phyloP scores from a whole-genome alignment of 306 rosid genomes.

The Morella rubra region DNA sequence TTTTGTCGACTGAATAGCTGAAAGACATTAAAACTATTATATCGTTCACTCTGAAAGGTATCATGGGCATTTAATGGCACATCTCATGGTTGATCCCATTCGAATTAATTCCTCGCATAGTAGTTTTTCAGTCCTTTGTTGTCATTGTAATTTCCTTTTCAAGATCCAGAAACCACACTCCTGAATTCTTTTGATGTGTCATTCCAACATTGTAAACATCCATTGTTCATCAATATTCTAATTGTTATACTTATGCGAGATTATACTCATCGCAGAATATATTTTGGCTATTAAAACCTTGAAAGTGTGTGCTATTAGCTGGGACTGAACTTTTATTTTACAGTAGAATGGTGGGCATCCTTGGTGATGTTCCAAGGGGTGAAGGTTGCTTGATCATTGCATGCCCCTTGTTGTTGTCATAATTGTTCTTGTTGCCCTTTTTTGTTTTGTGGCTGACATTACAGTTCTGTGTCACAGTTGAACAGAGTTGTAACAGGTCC shows the following conservation, averaged over 20 bases:
- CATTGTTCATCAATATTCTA: background rate
- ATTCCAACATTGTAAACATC: background rate
- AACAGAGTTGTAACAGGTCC: slow-evolving; percentile 96
- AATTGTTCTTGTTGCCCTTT: background rate
- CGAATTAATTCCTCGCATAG: background rate
- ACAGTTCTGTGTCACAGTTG: slow-evolving; percentile 50
- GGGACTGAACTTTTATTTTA: background rate
- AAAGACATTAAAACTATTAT: no score
- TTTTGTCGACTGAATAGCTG: no score
- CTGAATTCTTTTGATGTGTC: background rate
- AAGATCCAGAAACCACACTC: background rate
- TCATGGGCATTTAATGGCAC: background rate
- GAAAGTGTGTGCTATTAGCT: background rate
- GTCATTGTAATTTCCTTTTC: background rate
- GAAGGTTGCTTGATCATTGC: background rate
- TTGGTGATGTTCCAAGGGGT: no score
- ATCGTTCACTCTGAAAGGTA: no score
- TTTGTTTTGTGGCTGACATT: slow-evolving; percentile 14
- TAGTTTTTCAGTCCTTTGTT: background rate
- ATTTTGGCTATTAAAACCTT: background rate
- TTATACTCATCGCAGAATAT: background rate
- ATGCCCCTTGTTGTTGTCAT: background rate
- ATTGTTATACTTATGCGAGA: background rate
- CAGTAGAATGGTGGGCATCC: no score
- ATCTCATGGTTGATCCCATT: background rate